phyloP scores from a whole-genome alignment of 1,284 basidiomycete genomes.

The Sporisorium scitamineum region DNA sequence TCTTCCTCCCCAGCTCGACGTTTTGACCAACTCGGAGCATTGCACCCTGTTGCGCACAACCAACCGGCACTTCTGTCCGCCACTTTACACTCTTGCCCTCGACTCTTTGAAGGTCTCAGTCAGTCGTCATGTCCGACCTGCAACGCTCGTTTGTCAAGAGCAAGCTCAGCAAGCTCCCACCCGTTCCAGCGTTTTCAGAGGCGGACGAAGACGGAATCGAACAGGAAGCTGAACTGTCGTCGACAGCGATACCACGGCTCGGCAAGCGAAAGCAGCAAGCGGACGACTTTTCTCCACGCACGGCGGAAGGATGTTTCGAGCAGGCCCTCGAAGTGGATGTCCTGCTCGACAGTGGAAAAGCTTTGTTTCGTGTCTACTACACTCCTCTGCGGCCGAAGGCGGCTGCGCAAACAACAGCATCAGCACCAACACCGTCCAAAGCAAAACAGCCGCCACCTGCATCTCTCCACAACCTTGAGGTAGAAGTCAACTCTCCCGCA shows the following conservation, averaged over 20 bases:
- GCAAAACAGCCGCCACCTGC: background rate
- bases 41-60: constrained; percentile 5
- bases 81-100: background rate
- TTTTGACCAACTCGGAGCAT: constrained; percentile 5
- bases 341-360: constrained; percentile 17
- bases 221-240: constrained; percentile 16
- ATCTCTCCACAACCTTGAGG: constrained; percentile 15
- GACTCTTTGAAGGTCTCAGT: too few relatives aligned
- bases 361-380: constrained; percentile 70
- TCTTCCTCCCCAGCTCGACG: background rate
- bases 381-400: constrained; percentile 53
- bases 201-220: constrained; percentile 8
- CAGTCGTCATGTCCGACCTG: constrained; percentile 35
- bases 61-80: background rate
- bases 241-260: background rate
- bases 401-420: background rate
- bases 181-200: constrained; percentile 41
- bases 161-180: constrained; percentile 43
- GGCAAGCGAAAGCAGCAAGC: constrained; percentile 7
- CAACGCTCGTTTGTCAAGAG: constrained; percentile 46
- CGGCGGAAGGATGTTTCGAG: constrained; percentile 62
- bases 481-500: constrained; percentile 15
- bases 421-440: background rate
- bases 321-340: constrained; percentile 65
- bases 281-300: constrained; percentile 48